A percentile compares a stretch with the other conserved stretches of the same genome.
Conservation (phyloP, 164 flowering plant genomes). For the Aristolochia contorta region DNA sequence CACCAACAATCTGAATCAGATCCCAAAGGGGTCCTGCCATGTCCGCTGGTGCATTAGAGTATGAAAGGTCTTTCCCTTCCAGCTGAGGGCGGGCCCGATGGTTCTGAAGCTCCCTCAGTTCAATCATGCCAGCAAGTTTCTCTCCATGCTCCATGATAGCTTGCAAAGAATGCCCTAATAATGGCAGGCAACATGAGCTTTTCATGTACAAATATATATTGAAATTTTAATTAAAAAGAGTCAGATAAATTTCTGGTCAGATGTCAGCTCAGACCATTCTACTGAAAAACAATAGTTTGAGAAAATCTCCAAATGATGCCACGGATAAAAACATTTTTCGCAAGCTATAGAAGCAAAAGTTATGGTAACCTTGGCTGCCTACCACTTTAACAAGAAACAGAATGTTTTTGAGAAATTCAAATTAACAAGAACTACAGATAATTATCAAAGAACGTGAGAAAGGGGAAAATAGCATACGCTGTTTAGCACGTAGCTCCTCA, state of each 20-base stretch:
- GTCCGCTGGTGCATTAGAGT: slow-evolving; percentile 17
- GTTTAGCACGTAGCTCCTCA: slow-evolving; percentile 70
- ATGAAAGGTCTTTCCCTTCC: slow-evolving; percentile 18
- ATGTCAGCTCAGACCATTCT: no score
- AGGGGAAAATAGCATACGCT: slow-evolving; percentile 41
- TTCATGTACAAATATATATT: no score
- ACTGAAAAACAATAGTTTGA: no score
- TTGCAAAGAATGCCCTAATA: slow-evolving; percentile 70
- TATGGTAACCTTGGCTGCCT: no score
- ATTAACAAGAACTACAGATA: no score
- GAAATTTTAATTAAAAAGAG: no score
- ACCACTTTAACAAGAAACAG: no score
- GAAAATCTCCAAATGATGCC: no score
- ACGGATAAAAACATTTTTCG: no score
- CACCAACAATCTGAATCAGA: slow-evolving; percentile 84
- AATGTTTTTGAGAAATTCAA: no score
- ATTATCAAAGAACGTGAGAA: neutral
- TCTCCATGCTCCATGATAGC: slow-evolving; percentile 95
- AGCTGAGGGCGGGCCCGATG: slow-evolving; percentile 34
- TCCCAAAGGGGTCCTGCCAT: slow-evolving; percentile 84
- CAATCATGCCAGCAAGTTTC: slow-evolving; percentile 82
- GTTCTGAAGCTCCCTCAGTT: slow-evolving; percentile 75
- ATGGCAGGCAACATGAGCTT: neutral
- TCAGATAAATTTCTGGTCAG: no score
- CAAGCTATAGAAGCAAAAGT: no score